phyloP scores from a whole-genome alignment of 192 early-diverging fungal species.

The Anaeromyces robustus region DNA sequence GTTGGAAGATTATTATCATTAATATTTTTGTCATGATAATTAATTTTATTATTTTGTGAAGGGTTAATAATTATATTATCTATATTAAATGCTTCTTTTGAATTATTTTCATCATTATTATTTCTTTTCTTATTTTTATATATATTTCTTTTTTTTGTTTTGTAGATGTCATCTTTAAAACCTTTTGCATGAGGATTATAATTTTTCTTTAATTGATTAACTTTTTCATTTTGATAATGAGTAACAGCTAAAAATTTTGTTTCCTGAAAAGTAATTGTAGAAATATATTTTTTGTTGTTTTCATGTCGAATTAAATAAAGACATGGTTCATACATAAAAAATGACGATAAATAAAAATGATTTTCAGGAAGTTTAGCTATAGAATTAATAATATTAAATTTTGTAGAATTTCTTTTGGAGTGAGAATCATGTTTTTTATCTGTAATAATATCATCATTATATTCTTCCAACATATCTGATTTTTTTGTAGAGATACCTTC shows the following conservation, averaged over 20 bases:
- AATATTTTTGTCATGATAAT: too few species aligned
- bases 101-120: not conserved
- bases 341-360: conserved; percentile 20
- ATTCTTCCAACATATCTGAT: not conserved
- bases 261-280: conserved; percentile 16
- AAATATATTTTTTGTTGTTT: not conserved
- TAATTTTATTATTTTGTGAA: too few species aligned
- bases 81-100: not conserved
- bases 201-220: conserved; percentile 36
- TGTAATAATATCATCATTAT: not conserved
- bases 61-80: too few species aligned
- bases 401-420: not conserved
- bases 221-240: conserved; percentile 38
- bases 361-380: conserved; percentile 12
- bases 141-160: not conserved
- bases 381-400: not conserved
- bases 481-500: not conserved
- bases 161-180: conserved; percentile 25
- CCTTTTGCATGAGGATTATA: conserved; percentile 45
- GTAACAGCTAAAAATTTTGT: conserved; percentile 42
- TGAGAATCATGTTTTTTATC: not conserved
- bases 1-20: too few species aligned
- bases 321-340: conserved; percentile 33
- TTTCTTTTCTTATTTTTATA: not conserved
- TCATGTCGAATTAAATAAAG: conserved; percentile 22